Conservation (phyloP, 345 rosid species). For the Carallia pectinifolia region DNA sequence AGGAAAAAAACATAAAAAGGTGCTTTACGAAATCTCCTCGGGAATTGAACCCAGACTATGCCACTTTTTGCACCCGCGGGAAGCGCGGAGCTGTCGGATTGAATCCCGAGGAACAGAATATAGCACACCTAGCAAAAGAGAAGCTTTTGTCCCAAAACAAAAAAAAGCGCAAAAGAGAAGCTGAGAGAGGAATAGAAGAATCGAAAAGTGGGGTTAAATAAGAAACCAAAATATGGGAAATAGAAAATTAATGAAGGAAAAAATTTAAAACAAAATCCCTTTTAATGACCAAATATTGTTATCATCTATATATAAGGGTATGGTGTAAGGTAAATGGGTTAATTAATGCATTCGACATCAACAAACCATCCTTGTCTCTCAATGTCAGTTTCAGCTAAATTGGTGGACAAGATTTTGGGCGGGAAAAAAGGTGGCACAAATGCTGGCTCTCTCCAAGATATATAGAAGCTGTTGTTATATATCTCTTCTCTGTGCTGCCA, state of each 20-base stretch:
- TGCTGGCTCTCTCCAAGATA: conserved; percentile 17
- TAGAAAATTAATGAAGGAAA: no score
- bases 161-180: no score
- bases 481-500: conserved; percentile 21
- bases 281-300: conserved; percentile 28
- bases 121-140: background rate
- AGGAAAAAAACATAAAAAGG: background rate
- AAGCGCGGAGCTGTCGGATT: conserved; percentile 38
- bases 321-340: background rate
- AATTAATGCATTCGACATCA: conserved; percentile 31
- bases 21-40: conserved; percentile 17
- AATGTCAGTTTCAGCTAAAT: conserved; percentile 43
- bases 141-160: no score
- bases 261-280: conserved; percentile 18
- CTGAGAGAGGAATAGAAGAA: conserved; percentile 27
- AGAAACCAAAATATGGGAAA: conserved; percentile 4
- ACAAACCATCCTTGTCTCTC: conserved; percentile 41
- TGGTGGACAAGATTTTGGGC: conserved; percentile 51
- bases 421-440: conserved; percentile 44
- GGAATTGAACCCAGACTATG: conserved; percentile 32
- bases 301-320: conserved; percentile 4
- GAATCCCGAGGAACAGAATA: conserved; percentile 40
- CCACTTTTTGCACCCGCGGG: conserved; percentile 1
- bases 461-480: background rate
- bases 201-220: conserved; percentile 43